Conservation (phyloP, 2,329 filamentous ascomycete genomes). For the Aspergillus unguis region DNA sequence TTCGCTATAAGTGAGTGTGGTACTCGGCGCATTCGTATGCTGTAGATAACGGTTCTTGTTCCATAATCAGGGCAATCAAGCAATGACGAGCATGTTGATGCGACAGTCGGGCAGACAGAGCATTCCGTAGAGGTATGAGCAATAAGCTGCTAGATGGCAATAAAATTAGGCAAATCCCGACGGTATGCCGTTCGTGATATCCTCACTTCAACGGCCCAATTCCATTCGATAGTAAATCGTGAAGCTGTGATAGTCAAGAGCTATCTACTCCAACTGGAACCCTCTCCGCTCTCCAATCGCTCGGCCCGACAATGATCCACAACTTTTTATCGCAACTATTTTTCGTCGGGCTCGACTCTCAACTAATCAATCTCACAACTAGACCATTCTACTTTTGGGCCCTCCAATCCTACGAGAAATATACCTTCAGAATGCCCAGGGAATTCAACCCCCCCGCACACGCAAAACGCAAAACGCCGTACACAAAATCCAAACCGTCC, state of each 20-base stretch:
- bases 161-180: too few species aligned
- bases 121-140: too few species aligned
- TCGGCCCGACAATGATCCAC: conserved; percentile 6
- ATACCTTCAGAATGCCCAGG: conserved; percentile 2
- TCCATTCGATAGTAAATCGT: neutral
- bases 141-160: too few species aligned
- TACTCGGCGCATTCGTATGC: neutral
- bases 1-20: neutral
- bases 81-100: conserved; percentile 6
- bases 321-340: neutral
- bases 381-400: too few species aligned
- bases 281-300: neutral
- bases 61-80: conserved; percentile 9
- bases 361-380: neutral
- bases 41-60: neutral
- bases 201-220: neutral
- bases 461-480: conserved; percentile 3
- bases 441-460: neutral
- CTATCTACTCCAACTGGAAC: neutral
- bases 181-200: too few species aligned
- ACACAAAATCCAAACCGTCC: neutral
- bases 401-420: neutral
- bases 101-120: neutral
- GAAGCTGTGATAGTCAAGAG: neutral
- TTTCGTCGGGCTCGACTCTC: neutral